These are phyloP conservation scores for Silybum marianum DNA, from an alignment of 129 eudicot species.

Conservation along the genomic window DNA sequence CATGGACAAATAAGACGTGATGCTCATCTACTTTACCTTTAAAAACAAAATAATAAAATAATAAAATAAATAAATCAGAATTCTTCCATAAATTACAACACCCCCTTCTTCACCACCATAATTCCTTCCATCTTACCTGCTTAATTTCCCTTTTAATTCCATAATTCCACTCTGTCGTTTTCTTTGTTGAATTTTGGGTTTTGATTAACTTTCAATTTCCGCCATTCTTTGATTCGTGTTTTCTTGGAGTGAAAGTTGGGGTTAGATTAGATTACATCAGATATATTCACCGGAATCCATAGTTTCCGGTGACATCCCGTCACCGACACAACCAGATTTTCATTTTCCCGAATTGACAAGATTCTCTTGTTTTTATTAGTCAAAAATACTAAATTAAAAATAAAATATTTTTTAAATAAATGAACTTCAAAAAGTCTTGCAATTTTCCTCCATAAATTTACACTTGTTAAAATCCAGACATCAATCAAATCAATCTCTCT, in stretches of 20 bases:
- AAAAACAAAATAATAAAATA: not conserved
- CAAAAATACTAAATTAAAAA: not conserved
- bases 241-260: constrained; percentile 37
- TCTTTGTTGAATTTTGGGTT: constrained; percentile 32
- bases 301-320: constrained; percentile 32
- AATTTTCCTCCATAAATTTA: constrained; percentile 27
- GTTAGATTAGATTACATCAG: constrained; percentile 6
- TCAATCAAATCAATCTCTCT: constrained; percentile 11
- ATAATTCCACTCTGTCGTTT: constrained; percentile 25
- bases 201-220: constrained; percentile 45
- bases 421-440: not conserved
- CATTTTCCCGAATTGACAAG: constrained; percentile 25
- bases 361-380: constrained; percentile 13
- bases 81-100: not conserved
- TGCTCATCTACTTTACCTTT: constrained; percentile 20
- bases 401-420: not conserved
- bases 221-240: constrained; percentile 18
- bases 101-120: not conserved
- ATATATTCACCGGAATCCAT: constrained; percentile 35
- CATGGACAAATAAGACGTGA: constrained; percentile 33
- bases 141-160: constrained; percentile 3
- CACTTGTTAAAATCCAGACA: constrained; percentile 7
- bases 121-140: not conserved
- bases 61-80: not conserved
- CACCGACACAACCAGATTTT: constrained; percentile 32